Conservation (phyloP, 192 early-diverging fungal species). For the Pilaira anomala region DNA sequence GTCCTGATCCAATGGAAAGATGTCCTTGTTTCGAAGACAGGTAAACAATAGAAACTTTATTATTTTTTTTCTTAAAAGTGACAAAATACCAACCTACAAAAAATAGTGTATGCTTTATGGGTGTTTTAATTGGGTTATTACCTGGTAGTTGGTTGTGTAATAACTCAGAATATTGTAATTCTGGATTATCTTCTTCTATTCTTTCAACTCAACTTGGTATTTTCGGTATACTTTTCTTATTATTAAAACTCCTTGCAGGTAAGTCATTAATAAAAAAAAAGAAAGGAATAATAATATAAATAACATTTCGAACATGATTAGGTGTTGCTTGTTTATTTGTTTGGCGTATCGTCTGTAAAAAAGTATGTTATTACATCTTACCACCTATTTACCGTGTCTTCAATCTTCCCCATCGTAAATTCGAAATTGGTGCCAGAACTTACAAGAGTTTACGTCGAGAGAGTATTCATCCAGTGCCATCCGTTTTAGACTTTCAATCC, state of each 20-base stretch:
- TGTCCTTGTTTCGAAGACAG: constrained; percentile 78
- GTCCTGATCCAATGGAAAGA: constrained; percentile 65
- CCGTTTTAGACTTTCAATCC: constrained; percentile 37
- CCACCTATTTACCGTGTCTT: constrained; percentile 54
- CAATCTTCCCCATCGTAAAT: constrained; percentile 50
- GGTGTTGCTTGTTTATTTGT: constrained; percentile 51
- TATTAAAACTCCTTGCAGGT: constrained; percentile 24
- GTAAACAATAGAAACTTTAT: constrained; percentile 11
- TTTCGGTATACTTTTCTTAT: constrained; percentile 6
- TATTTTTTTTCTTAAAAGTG: too few relatives aligned
- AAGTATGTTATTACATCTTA: constrained; percentile 42
- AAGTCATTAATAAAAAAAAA: background rate
- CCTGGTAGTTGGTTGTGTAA: constrained; percentile 53
- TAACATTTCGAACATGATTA: constrained; percentile 12
- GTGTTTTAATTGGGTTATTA: constrained; percentile 56
- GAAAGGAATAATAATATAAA: background rate
- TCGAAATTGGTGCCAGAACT: constrained; percentile 41
- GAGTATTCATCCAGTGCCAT: constrained; percentile 42
- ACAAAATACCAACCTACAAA: too few relatives aligned
- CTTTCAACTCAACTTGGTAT: background rate
- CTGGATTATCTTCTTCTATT: constrained; percentile 3
- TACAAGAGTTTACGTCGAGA: constrained; percentile 35
- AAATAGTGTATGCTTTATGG: constrained; percentile 61
- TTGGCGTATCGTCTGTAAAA: constrained; percentile 51
- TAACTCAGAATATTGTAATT: constrained; percentile 11